Base-by-base conservation (phyloP, 441 rosid genomes). In the Adansonia rubrostipa region DNA sequence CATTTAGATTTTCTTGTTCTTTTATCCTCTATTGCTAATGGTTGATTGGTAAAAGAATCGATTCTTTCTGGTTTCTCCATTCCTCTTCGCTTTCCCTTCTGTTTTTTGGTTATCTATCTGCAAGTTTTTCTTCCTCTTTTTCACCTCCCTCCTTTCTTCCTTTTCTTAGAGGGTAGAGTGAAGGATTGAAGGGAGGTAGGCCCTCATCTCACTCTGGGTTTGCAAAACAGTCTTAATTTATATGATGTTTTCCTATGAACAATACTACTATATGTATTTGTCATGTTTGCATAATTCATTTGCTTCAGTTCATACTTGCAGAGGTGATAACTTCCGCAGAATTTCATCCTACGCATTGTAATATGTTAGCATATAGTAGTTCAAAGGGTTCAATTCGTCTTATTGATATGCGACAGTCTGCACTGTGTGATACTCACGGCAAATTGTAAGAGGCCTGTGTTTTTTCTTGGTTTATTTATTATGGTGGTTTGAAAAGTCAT, bases 241-340 rank as follows among this genome's bases (percentile, higher is more conserved):
- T 50, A 69, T 58, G 53, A 22, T 22, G 48, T 6, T 67, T 42
- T 5, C 74, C 65, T 75, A 14, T 65, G 44, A 74, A 62, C 9
- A 63, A 14, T 60, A 19, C 3, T 61, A 11, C n/a, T 24, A 61
- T 61, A 4, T 36, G 66, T 61, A 62, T 62, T 62, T 28, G 5
- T 28, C 67, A 28, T 33, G 3, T 66, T 42, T 66, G 28, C 53
- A 42, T 17, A 17, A 42, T 80, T 81, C 4, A 56, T 84, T 61
- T 33, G 33, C 66, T 80, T 82, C 86, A 93, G 90, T 63, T 48
- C n/a, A 28, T 28, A 75, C 51, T 24, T 83, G 87, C 96, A 96
- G 99, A 92, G 96, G 99, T 93, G 80, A 96, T 94, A 78, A 96
- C 99, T 58, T 91, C 98, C 78, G 98, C 99, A 63, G 99, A 96